phyloP scores from a whole-genome alignment of 2,329 filamentous ascomycete genomes.

The Periconia sp. region DNA sequence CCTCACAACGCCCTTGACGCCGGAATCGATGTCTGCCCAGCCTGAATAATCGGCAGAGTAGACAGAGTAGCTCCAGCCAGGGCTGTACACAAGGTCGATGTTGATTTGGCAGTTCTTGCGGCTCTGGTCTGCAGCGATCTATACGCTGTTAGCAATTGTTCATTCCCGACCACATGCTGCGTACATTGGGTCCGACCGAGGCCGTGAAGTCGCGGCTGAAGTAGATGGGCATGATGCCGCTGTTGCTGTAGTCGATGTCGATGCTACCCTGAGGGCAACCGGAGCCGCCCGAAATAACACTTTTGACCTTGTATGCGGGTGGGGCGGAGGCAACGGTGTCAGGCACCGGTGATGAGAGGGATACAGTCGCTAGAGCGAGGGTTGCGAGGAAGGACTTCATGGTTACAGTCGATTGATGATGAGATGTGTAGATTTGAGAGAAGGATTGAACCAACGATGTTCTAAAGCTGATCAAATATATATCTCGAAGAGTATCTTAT shows the following conservation, averaged over 20 bases:
- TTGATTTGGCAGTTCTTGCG: slow-evolving; percentile 49
- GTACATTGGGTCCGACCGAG: slow-evolving; percentile 29
- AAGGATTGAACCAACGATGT: not conserved
- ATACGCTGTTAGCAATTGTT: too few species aligned
- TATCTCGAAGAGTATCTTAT: not conserved
- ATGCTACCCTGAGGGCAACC: slow-evolving; percentile 45
- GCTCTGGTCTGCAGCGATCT: slow-evolving; percentile 29
- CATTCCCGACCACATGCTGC: too few species aligned
- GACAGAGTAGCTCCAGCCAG: slow-evolving; percentile 46
- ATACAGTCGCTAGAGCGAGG: slow-evolving; percentile 29
- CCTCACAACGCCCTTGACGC: slow-evolving; percentile 42
- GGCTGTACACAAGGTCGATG: slow-evolving; percentile 36
- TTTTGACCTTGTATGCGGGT: slow-evolving; percentile 38
- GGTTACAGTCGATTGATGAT: slow-evolving; percentile 3
- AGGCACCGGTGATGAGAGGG: slow-evolving; percentile 26
- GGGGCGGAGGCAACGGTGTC: slow-evolving; percentile 22
- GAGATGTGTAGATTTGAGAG: not conserved
- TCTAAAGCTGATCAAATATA: slow-evolving; percentile 3
- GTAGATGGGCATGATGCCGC: slow-evolving; percentile 38
- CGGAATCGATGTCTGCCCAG: slow-evolving; percentile 41
- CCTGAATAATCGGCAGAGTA: slow-evolving; percentile 44
- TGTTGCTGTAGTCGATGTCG: slow-evolving; percentile 39
- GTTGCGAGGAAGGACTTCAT: slow-evolving; percentile 31
- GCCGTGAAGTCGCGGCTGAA: slow-evolving; percentile 42
- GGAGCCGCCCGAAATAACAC: slow-evolving; percentile 38